Conservation (phyloP, 2,329 filamentous ascomycete species). For the Pseudogymnoascus verrucosus region DNA sequence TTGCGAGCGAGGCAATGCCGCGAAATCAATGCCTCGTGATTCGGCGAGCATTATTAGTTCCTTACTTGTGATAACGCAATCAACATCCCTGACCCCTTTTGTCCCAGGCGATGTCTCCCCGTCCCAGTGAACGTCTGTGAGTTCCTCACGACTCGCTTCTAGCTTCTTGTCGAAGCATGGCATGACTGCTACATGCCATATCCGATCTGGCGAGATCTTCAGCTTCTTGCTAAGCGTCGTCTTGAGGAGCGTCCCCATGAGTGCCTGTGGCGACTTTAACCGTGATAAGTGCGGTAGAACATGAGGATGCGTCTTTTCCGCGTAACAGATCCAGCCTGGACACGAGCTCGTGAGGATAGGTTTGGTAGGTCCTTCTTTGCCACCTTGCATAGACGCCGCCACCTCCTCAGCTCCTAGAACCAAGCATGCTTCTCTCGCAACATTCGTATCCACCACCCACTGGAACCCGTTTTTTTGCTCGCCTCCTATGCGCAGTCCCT, state of each 20-base stretch:
- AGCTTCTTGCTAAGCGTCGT: conserved; percentile 68
- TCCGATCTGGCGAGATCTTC: conserved; percentile 64
- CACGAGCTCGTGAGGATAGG: conserved; percentile 84
- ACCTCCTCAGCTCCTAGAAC: conserved; percentile 71
- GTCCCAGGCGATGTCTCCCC: conserved; percentile 38
- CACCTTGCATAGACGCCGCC: conserved; percentile 31
- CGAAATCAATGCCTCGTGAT: conserved; percentile 70
- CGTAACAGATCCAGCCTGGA: conserved; percentile 97
- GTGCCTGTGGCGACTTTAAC: conserved; percentile 87
- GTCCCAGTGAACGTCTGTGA: conserved; percentile 73
- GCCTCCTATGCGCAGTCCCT: conserved; percentile 63
- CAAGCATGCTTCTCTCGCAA: conserved; percentile 73
- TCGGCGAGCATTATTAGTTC: conserved; percentile 87
- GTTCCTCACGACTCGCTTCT: conserved; percentile 85
- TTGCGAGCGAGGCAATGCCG: conserved; percentile 55
- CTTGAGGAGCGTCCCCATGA: conserved; percentile 86
- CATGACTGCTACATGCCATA: conserved; percentile 96
- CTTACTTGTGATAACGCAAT: conserved; percentile 95
- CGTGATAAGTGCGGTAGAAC: conserved; percentile 84
- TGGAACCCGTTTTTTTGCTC: conserved; percentile 68
- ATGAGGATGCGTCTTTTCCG: conserved; percentile 94
- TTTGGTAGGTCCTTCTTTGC: conserved; percentile 26
- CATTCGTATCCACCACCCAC: conserved; percentile 87
- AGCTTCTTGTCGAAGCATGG: conserved; percentile 99
- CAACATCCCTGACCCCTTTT: conserved; percentile 71